Percentiles rank a stretch among this genome's conserved stretches.
Conservation (phyloP, 306 rosid species). For the Pyrus betulifolia region DNA sequence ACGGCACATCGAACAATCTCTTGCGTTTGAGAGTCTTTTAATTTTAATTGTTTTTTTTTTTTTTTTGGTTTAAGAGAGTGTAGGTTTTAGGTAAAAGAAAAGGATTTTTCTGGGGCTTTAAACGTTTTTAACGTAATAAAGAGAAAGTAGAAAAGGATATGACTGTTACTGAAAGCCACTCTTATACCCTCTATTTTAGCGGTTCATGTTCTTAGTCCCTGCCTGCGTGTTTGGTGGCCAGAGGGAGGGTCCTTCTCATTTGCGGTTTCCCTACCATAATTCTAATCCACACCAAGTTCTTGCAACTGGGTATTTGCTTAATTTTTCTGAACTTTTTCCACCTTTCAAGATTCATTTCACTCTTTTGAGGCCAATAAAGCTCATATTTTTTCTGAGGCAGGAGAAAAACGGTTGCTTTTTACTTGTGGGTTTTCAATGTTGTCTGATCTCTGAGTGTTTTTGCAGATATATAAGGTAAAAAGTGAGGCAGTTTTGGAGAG, state of each 20-base stretch:
- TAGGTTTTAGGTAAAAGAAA: neutral
- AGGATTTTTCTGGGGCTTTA: neutral
- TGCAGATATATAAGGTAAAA: constrained; percentile 12
- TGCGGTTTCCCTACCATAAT: neutral
- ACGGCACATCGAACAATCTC: too few relatives aligned
- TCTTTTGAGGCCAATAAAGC: neutral
- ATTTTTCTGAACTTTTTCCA: constrained; percentile 1
- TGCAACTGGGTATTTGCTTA: constrained; percentile 25
- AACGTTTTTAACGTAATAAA: neutral
- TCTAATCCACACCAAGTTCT: constrained; percentile 25
- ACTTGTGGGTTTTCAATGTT: constrained; percentile 8
- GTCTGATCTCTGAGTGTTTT: constrained; percentile 34
- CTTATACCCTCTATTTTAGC: constrained; percentile 7
- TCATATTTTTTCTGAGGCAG: neutral
- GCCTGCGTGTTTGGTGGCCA: constrained; percentile 9
- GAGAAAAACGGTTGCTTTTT: neutral
- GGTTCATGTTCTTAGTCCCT: constrained; percentile 17
- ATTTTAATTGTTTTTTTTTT: too few relatives aligned
- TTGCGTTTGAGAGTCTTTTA: neutral
- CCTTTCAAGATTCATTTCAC: constrained; percentile 15
- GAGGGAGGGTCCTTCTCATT: constrained; percentile 16
- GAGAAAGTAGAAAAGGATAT: neutral
- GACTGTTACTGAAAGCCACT: constrained; percentile 25
- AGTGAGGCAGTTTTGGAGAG: constrained; percentile 9
- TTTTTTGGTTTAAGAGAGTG: too few relatives aligned